Evolutionary conservation across 75 land plant genomes (phyloP), one percentile per base, ranked within the genome.

Genomic region (Cupressus sempervirens): DNA sequence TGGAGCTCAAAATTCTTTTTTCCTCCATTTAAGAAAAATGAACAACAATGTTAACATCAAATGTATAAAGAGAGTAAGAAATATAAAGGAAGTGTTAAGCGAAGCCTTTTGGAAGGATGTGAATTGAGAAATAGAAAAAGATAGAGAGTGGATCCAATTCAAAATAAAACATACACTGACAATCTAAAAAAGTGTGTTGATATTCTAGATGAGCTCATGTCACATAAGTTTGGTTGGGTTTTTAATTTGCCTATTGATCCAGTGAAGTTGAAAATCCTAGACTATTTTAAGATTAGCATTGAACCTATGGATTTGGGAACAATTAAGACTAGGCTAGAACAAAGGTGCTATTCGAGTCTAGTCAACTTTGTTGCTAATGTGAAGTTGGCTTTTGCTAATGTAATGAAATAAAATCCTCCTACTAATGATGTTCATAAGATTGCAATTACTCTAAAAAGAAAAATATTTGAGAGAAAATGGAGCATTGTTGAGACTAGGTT

Each of bases 301-400:
- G 73, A 74, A 68, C 90, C 91, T 43, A 89, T 89, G 91, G 90
- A 89, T 88, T 84, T 89, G 35, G 91, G 91, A 58, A 89, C 91
- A 11, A 52, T 90, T 35, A 89, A 90, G 84, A 86, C 76, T 72
- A 84, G 50, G 52, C 16, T 90, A 34, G 86, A 86, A 6, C 34
- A 13, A 9, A 58, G 65, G 32, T 40, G 26, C 20, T 90, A 90
- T 50, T 32, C 26, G 7, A 53, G 82, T 4, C 91, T 91, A 15
- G 48, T 62, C 12, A 86, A 89, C 81, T 89, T 90, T 82, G 91
- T 86, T 1, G 88, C 86, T 16, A 91, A 90, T 76, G 90, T 90
- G 30, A 35, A 70, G 38, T 73, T 89, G 50, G 89, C 91, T 10
- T 90, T 90, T 52, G 7, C 88, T 9, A 90, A 90, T 82, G 91